phyloP scores from a whole-genome alignment of 73 alveolate genomes.

The Paramecium caudatum region DNA sequence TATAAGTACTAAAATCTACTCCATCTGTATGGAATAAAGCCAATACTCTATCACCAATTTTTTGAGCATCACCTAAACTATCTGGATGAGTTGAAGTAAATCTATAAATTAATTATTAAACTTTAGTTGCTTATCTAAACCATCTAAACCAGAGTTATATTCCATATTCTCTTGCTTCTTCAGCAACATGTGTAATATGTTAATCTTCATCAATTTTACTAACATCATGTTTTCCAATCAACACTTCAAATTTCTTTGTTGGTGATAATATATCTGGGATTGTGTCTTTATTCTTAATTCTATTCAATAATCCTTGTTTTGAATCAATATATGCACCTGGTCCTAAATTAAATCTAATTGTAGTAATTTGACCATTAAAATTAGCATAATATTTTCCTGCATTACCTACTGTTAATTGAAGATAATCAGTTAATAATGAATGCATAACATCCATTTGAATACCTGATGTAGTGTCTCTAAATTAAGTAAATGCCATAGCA shows the following conservation, averaged over 20 bases:
- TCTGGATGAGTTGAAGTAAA: slow-evolving; percentile 41
- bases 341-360: slow-evolving; percentile 61
- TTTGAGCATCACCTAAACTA: not conserved
- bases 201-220: slow-evolving; percentile 22
- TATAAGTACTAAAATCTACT: slow-evolving; percentile 12
- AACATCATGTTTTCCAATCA: slow-evolving; percentile 46
- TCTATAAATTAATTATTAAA: slow-evolving; percentile 38
- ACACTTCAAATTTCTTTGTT: not conserved
- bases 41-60: slow-evolving; percentile 56
- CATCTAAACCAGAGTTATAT: slow-evolving; percentile 61
- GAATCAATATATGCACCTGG: slow-evolving; percentile 65
- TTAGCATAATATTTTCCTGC: slow-evolving; percentile 60
- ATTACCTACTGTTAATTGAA: slow-evolving; percentile 43
- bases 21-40: slow-evolving; percentile 32
- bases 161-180: slow-evolving; percentile 47
- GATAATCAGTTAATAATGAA: slow-evolving; percentile 12
- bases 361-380: slow-evolving; percentile 56
- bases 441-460: slow-evolving; percentile 57
- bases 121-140: not conserved
- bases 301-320: slow-evolving; percentile 1
- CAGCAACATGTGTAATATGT: not conserved
- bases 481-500: slow-evolving; percentile 54
- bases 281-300: slow-evolving; percentile 58
- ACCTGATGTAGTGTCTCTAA: slow-evolving; percentile 43
- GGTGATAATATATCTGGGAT: not conserved